These are phyloP conservation scores for Pinus albicaulis DNA, from an alignment of 75 land plant genomes.

Conservation along the genomic window DNA sequence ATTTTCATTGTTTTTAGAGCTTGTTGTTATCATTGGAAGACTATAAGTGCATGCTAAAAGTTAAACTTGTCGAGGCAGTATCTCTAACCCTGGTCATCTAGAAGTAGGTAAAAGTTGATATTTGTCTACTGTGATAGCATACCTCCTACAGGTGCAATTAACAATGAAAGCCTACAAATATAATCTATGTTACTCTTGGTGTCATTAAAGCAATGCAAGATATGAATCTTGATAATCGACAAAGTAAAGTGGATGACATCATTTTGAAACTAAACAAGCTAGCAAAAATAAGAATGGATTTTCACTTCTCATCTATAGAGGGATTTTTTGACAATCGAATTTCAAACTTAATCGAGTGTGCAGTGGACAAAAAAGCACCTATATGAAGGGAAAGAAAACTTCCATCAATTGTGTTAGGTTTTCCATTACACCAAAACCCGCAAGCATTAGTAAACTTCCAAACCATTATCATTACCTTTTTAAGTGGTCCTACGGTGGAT, in stretches of 20 bases:
- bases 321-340: background rate
- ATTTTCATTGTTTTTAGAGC: background rate
- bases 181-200: background rate
- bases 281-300: background rate
- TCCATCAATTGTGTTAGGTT: too few relatives aligned
- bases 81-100: background rate
- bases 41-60: too few relatives aligned
- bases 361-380: background rate
- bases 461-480: too few relatives aligned
- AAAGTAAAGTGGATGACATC: background rate
- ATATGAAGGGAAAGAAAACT: background rate
- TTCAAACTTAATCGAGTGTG: background rate
- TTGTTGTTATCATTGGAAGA: background rate
- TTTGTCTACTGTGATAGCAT: background rate
- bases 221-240: background rate
- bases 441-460: too few relatives aligned
- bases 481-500: too few relatives aligned
- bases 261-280: background rate
- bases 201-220: background rate
- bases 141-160: background rate
- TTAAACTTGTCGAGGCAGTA: background rate
- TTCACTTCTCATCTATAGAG: background rate
- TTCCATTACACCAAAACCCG: too few relatives aligned
- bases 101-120: background rate
- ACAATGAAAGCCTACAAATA: background rate